A percentile compares a stretch with the other conserved stretches of the same genome.
Evolutionary conservation across 352 stramenopile species (phyloP).

Genomic region (Phytophthora pluvialis): DNA sequence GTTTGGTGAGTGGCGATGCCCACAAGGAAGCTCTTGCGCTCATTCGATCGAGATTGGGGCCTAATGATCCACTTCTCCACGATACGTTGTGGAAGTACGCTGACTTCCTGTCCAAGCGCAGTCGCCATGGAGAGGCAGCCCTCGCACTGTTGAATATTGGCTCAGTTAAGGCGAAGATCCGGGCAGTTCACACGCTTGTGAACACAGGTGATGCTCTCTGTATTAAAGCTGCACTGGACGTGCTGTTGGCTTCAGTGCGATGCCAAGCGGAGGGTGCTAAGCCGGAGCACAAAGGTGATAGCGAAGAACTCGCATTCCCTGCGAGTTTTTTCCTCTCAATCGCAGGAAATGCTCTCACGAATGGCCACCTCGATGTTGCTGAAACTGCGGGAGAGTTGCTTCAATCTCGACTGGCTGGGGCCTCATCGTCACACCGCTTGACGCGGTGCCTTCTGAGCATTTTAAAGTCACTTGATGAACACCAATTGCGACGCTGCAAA

Average conservation of each 20-base stretch:
- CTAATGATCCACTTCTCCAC: conserved; percentile 45
- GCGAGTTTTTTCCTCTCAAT: conserved; percentile 52
- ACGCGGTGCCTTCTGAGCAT: conserved; percentile 36
- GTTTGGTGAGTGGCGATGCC: conserved; percentile 44
- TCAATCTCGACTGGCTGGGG: conserved; percentile 16
- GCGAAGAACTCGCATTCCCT: conserved; percentile 36
- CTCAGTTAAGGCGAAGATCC: conserved; percentile 23
- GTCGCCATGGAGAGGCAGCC: conserved; percentile 41
- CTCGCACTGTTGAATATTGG: conserved; percentile 35
- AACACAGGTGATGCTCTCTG: conserved; percentile 39
- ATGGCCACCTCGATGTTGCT: conserved; percentile 34
- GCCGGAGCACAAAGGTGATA: neutral
- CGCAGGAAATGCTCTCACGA: conserved; percentile 30
- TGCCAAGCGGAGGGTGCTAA: neutral
- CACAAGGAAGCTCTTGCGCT: conserved; percentile 69
- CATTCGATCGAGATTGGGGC: conserved; percentile 48
- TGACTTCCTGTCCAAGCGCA: conserved; percentile 43
- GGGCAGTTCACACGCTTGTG: conserved; percentile 39
- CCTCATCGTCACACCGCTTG: conserved; percentile 20
- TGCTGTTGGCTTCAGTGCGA: conserved; percentile 22
- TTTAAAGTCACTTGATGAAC: conserved; percentile 24
- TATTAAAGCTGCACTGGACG: conserved; percentile 41
- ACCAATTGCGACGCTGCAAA: conserved; percentile 2
- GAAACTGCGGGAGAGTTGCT: conserved; percentile 37
- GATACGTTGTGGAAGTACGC: conserved; percentile 49